Evolutionary conservation across 208 protist species (phyloP), one percentile per base, ranked within the genome.

Genomic region (Leishmania lainsoni): DNA sequence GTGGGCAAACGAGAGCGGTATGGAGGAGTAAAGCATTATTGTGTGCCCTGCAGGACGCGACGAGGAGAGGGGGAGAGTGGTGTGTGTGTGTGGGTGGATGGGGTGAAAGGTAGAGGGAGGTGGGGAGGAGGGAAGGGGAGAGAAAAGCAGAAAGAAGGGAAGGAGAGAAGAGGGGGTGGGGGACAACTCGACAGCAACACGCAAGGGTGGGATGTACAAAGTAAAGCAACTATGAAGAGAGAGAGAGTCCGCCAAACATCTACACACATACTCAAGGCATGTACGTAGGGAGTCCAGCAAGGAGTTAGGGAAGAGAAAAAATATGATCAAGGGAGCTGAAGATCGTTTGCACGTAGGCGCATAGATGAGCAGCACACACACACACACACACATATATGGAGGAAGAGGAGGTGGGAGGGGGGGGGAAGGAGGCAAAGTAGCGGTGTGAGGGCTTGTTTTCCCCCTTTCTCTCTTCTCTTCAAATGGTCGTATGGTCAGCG

Each of bases 281-380:
- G 42, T 45, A 45, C 42, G 66, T 14, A 49, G 52, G 26, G 17
- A 17, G 6, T 17, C 12, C 29, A 68, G 75, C 45, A 75, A 75
- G 17, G 29, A 52, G 26, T 29, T 35, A 66, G 49, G 75, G 66
- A 80, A 49, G 45, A 73, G 45, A 84, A 84, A 79, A 51, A 75
- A 68, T 5, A 76, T 16, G 29, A 32, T 52, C 48, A 74, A 45
- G 42, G 42, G 42, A 45, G 42, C 42, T 45, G 42, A 45, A 45
- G 42, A 4, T 45, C 42, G 42, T 45, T 45, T 45, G 39, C 58
- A 3, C 39, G n/a, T 52, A 74, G 63, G 45, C 66, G 68, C 75
- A 75, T 76, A 76, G 29, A 9, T n/a, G 17, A 12, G 74, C 17
- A 1, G 29, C 78, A 79, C 56, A 26, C 26, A 61, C 22, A 61